Conservation (phyloP, 2,329 filamentous ascomycete species). For the Rhynchosporium secalis region DNA sequence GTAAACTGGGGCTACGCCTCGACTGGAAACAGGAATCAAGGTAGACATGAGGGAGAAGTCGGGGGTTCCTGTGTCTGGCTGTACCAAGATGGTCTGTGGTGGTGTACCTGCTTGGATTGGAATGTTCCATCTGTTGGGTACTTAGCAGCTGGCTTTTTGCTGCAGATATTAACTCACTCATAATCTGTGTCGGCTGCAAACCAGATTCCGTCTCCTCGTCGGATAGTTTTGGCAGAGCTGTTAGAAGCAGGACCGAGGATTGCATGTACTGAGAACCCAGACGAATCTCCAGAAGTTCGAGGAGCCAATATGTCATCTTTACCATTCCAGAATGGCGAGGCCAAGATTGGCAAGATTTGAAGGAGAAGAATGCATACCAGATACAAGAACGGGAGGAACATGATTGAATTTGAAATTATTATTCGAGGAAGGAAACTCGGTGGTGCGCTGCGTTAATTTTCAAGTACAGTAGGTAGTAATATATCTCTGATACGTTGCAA, state of each 20-base stretch:
- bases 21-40: neutral
- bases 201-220: neutral
- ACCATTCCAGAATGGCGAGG: too few relatives aligned
- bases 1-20: neutral
- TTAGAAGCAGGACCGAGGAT: neutral
- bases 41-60: constrained; percentile 1
- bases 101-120: neutral
- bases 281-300: neutral
- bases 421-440: too few relatives aligned
- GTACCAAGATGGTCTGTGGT: neutral
- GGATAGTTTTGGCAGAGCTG: neutral
- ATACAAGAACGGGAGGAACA: too few relatives aligned
- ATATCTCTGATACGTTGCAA: too few relatives aligned
- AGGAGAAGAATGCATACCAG: too few relatives aligned
- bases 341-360: too few relatives aligned
- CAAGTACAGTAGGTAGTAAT: too few relatives aligned
- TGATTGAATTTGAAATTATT: too few relatives aligned
- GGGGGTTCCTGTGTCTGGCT: neutral
- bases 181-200: neutral
- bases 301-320: neutral
- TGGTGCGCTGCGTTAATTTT: too few relatives aligned
- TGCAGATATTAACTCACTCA: neutral
- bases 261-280: neutral
- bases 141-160: neutral
- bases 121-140: neutral